Base-by-base conservation (phyloP, 1,284 basidiomycete species). In the Agroathelia rolfsii region DNA sequence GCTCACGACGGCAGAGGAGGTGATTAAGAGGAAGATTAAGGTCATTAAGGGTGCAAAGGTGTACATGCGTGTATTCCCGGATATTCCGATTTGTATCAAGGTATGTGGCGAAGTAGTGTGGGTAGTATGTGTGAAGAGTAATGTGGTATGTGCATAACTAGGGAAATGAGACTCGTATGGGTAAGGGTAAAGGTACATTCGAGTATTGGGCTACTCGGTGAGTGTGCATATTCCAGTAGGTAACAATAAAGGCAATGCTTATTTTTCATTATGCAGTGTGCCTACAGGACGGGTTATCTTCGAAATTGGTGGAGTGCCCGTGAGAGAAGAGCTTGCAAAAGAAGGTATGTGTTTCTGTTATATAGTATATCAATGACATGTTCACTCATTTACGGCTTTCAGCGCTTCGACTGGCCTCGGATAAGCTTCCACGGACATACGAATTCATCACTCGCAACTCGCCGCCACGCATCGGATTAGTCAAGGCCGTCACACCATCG, bases 91-190 rank as follows among this genome's bases (percentile, higher is more conserved):
- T 37, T 96, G 93, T 63, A 82, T 97, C 37, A 97, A 98, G 76
- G 86, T 84, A 40, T 32, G 64, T 50, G 10, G 1, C 3, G 14
- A 19, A 12, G 22, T 26, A 24, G 14, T 24, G n/a, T n/a, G 12
- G 4, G 23, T 28, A 23, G 18, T 14, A 11, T 14, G 5, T 34
- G 16, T 28, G 24, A 9, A 11, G n/a, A 18, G 15, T 19, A 5
- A 18, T 8, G 17, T 29, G 20, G 10, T 23, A 12, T 4, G 4
- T 21, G 5, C 15, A 19, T 6, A 2, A n/a, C 26, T 36, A 89
- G 84, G 94, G 94, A 35, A 97, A 96, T 51, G 94, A 98, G 58
- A 95, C 93, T 5, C 85, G 95, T 74, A 98, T 98, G 95, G 94
- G 94, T 28, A 97, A 97, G 61, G 95, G 95, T 38, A 98, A 98